Conservation (phyloP, 2,329 filamentous ascomycete genomes). For the Camptophora hylomeconis region DNA sequence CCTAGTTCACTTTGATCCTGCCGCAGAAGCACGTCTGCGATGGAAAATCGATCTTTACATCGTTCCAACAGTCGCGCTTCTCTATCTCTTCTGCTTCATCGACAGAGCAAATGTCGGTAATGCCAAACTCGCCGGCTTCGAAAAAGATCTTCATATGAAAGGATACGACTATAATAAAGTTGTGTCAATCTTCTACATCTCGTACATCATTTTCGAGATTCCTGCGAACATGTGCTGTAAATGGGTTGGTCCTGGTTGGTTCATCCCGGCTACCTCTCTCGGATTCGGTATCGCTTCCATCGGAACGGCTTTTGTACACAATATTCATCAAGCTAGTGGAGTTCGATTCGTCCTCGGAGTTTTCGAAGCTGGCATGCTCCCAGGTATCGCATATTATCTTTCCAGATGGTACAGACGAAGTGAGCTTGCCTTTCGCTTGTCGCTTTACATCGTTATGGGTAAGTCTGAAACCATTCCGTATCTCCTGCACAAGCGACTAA, state of each 20-base stretch:
- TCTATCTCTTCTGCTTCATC: conserved; percentile 64
- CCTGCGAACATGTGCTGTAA: conserved; percentile 58
- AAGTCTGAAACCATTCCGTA: too few species aligned
- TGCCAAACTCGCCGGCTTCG: conserved; percentile 51
- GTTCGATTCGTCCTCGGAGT: conserved; percentile 53
- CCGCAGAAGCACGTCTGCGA: conserved; percentile 44
- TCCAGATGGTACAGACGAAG: conserved; percentile 54
- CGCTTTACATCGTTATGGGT: conserved; percentile 59
- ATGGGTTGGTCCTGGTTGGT: conserved; percentile 59
- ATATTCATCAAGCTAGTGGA: conserved; percentile 38
- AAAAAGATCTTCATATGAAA: conserved; percentile 45
- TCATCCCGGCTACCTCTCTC: conserved; percentile 49
- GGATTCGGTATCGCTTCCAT: conserved; percentile 52
- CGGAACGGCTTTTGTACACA: conserved; percentile 51
- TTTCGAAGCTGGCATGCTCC: conserved; percentile 56
- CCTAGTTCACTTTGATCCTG: conserved; percentile 41
- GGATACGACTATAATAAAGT: conserved; percentile 58
- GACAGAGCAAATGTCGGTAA: conserved; percentile 62
- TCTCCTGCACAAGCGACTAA: too few species aligned
- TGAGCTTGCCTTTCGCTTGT: conserved; percentile 54
- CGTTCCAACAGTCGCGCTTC: conserved; percentile 50
- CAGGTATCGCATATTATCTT: conserved; percentile 58
- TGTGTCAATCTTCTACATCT: conserved; percentile 57
- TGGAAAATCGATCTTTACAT: conserved; percentile 54
- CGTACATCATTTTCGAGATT: conserved; percentile 61